These are phyloP conservation scores for Lactarius akahatsu DNA, from an alignment of 768 basidiomycete species.

Conservation along the genomic window DNA sequence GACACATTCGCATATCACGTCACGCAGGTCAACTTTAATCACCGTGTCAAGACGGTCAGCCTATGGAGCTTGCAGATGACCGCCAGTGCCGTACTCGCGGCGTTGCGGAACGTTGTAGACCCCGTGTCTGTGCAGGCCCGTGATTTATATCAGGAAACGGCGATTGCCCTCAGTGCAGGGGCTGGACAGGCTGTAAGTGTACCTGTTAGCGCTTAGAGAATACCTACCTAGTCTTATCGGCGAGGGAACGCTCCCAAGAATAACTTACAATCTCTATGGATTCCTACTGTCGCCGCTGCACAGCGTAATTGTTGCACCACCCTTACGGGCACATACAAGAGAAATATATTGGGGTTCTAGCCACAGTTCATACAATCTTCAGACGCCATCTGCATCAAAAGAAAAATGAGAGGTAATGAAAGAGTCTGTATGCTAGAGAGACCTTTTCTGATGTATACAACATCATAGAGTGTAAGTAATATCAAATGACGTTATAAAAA, in stretches of 20 bases:
- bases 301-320: neutral
- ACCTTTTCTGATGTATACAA: no score
- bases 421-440: no score
- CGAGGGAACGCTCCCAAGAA: neutral
- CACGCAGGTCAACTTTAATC: conserved; percentile 83
- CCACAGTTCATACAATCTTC: no score
- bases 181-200: conserved; percentile 1
- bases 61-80: conserved; percentile 96
- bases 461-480: neutral
- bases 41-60: conserved; percentile 86
- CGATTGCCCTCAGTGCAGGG: neutral
- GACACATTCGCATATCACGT: conserved; percentile 96
- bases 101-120: conserved; percentile 74
- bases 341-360: no score
- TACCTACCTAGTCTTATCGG: neutral
- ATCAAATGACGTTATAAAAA: neutral
- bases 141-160: conserved; percentile 33
- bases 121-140: conserved; percentile 46
- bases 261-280: conserved; percentile 5
- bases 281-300: neutral
- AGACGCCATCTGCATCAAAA: no score
- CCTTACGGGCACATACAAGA: neutral
- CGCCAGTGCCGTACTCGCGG: conserved; percentile 78
- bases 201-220: conserved; percentile 7
- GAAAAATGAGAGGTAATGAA: no score